Evolutionary conservation across 495 filamentous ascomycete genomes (phyloP).

Genomic region (Penicillium steckii): DNA sequence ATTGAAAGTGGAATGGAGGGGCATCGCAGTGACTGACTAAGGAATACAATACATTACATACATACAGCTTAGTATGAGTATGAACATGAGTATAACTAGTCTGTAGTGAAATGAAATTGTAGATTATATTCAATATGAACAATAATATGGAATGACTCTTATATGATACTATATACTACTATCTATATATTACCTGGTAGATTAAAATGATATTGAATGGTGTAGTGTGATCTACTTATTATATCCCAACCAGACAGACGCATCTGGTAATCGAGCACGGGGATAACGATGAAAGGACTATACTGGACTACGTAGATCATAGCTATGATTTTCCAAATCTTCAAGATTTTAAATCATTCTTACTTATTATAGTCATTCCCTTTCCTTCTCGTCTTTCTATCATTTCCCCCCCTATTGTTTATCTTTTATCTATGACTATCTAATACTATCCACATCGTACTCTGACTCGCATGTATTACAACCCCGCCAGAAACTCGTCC

Average conservation of each 20-base stretch:
- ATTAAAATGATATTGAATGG: no score
- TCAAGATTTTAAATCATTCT: no score
- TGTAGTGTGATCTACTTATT: no score
- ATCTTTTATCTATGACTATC: no score
- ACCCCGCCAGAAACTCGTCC: slow-evolving; percentile 5
- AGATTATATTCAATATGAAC: not conserved
- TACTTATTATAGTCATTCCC: not conserved
- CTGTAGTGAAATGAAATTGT: not conserved
- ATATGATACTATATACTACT: not conserved
- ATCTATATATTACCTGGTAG: no score
- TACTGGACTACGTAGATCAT: not conserved
- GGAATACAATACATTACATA: slow-evolving; percentile 18
- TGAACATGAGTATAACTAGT: no score
- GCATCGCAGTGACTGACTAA: slow-evolving; percentile 23
- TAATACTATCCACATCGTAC: no score
- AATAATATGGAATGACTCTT: not conserved
- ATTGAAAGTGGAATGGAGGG: slow-evolving; percentile 27
- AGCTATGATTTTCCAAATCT: no score
- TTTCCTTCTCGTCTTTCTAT: not conserved
- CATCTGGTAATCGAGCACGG: slow-evolving; percentile 17
- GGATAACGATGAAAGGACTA: not conserved
- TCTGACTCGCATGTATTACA: no score
- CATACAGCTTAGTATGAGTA: no score
- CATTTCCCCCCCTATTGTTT: not conserved
- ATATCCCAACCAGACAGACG: not conserved